Base-by-base conservation (phyloP, 2,329 filamentous ascomycete species). In the Blastomyces parvus region DNA sequence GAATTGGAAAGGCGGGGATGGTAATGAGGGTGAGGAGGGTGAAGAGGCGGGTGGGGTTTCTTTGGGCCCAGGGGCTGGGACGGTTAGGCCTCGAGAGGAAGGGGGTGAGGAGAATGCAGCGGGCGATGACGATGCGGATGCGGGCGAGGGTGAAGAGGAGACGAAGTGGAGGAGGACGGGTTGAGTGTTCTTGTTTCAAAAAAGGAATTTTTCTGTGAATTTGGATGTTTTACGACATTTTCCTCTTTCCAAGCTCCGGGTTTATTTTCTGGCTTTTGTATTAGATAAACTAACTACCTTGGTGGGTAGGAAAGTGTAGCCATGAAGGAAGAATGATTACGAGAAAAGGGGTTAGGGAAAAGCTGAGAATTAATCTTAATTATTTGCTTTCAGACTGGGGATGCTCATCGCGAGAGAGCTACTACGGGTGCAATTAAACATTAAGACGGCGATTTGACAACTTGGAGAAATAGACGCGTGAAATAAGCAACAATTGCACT, bases 1-100 rank as follows among this genome's bases (percentile, higher is more conserved):
- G 2, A 91, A 93, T 71, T 93, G 88, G 84, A 88, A 87, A 87
- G 55, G 86, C 86, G 63, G 86, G 87, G 13, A 40, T 33, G 9
- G 86, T 84, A 1, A 86, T 86, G 33, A 81, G 83, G 64, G 81
- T 83, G 53, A 80, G 84, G 53, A 80, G 84, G 62, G 83, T 83
- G 59, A 86, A 86, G 67, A 84, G 83, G 62, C 83, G 83, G 58
- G 86, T 86, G 67, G 84, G 83, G 30, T 36, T 27, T 40, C 64
- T n/a, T 63, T 73, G 11, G 71, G 71, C 11, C 72, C 74, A 25
- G 79, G 72, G 27, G 80, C 78, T 57, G 80, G 70, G 5, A 71
- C 78, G 63, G 76, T 72, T 48, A 74, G 74, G 62, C 68, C 70
- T 27, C 73, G 77, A 6, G 75, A 76, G 42, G 74, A 70, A 11